Conservation (phyloP, 1,139 yeast genomes). For the Saccharomyces hybrid region DNA sequence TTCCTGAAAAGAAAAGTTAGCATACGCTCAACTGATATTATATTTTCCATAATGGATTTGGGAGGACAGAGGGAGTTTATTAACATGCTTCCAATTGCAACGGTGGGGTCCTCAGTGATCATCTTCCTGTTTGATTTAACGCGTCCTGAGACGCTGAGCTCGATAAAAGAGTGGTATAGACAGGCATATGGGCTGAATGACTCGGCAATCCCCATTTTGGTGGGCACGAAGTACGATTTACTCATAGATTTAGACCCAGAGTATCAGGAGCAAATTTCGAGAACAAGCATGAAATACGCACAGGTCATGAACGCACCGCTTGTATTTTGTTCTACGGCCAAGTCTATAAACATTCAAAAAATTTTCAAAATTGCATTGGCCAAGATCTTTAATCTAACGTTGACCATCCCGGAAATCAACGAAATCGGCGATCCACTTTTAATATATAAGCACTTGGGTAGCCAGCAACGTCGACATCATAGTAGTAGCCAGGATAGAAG, state of each 20-base stretch:
- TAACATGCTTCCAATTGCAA: conserved; percentile 90
- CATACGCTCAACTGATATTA: conserved; percentile 80
- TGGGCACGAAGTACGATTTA: conserved; percentile 91
- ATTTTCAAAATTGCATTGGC: conserved; percentile 87
- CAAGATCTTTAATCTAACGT: conserved; percentile 81
- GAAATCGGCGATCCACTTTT: conserved; percentile 85
- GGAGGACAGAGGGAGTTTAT: conserved; percentile 97
- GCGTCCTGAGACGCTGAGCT: conserved; percentile 75
- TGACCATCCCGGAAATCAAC: conserved; percentile 76
- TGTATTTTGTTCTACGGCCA: conserved; percentile 86
- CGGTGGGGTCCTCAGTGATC: conserved; percentile 90
- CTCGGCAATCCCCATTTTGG: conserved; percentile 84
- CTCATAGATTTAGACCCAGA: conserved; percentile 72
- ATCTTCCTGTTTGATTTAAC: conserved; percentile 90
- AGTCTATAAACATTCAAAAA: conserved; percentile 89
- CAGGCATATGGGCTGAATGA: conserved; percentile 88
- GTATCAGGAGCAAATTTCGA: conserved; percentile 81
- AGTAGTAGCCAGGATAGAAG: background rate
- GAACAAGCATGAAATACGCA: conserved; percentile 81
- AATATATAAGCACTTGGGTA: conserved; percentile 45
- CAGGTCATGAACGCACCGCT: conserved; percentile 87
- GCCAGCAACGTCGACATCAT: conserved; percentile 4
- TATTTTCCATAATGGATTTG: conserved; percentile 91
- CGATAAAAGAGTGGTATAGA: conserved; percentile 90
- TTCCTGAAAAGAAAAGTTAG: conserved; percentile 88